Conservation (phyloP, 176 grass and related monocot genomes). For the Tillandsia fasciculata region DNA sequence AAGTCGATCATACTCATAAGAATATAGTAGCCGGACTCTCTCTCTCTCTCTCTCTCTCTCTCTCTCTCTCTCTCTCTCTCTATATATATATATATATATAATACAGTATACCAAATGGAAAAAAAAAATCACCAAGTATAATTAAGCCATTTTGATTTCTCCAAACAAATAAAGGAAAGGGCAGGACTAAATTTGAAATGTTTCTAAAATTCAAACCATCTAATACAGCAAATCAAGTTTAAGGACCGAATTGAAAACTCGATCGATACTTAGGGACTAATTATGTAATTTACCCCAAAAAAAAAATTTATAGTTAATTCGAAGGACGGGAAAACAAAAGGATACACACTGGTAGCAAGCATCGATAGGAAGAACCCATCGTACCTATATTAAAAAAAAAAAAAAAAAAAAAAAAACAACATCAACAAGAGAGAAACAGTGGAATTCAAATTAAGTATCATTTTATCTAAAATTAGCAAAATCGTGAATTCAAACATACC, state of each 20-base stretch:
- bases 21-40: too few relatives aligned
- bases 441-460: background rate
- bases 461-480: background rate
- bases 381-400: conserved; percentile 39
- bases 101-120: too few relatives aligned
- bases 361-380: conserved; percentile 97
- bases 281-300: background rate
- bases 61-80: too few relatives aligned
- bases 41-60: too few relatives aligned
- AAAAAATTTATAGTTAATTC: background rate
- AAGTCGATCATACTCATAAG: too few relatives aligned
- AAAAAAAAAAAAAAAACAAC: background rate
- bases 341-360: conserved; percentile 97
- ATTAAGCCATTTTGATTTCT: too few relatives aligned
- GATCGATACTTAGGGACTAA: background rate
- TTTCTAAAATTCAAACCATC: too few relatives aligned
- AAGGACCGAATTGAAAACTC: background rate
- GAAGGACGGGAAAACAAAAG: background rate
- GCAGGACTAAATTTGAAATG: too few relatives aligned
- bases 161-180: too few relatives aligned
- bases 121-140: too few relatives aligned
- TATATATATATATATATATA: too few relatives aligned
- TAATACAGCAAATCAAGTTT: background rate
- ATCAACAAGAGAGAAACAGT: conserved; percentile 1
- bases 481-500: conserved; percentile 23